A percentile compares a stretch with the other conserved stretches of the same genome.
Evolutionary conservation across 1,284 basidiomycete species (phyloP).

Genomic region (Sanghuangporus sanghuang): DNA sequence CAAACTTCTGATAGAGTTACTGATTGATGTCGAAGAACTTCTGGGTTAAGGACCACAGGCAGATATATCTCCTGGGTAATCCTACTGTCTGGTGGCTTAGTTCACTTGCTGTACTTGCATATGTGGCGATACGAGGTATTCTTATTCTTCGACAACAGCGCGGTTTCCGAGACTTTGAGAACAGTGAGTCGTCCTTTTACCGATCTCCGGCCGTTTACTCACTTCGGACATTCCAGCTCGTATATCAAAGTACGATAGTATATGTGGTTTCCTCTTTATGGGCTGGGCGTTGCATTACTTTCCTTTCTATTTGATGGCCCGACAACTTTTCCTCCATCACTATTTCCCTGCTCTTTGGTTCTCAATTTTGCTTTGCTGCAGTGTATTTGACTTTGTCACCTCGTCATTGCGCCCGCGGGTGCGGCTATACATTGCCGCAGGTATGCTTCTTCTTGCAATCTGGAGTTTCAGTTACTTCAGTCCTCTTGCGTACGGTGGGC

Average conservation of each 20-base stretch:
- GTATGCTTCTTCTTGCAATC: constrained; percentile 68
- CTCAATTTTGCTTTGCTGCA: constrained; percentile 76
- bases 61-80: constrained; percentile 95
- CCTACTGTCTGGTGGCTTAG: constrained; percentile 90
- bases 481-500: constrained; percentile 79
- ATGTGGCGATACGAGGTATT: constrained; percentile 66
- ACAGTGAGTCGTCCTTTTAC: constrained; percentile 52
- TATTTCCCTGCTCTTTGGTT: constrained; percentile 97
- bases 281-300: constrained; percentile 94
- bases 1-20: constrained; percentile 1
- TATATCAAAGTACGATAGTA: constrained; percentile 86
- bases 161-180: constrained; percentile 87
- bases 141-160: constrained; percentile 87
- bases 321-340: constrained; percentile 96
- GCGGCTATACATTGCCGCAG: constrained; percentile 74
- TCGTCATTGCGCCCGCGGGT: constrained; percentile 71
- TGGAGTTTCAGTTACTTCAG: constrained; percentile 80
- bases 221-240: constrained; percentile 49
- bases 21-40: constrained; percentile 62
- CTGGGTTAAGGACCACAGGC: constrained; percentile 95
- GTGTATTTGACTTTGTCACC: constrained; percentile 83
- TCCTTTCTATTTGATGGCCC: constrained; percentile 94
- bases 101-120: constrained; percentile 65
- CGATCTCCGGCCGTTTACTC: neutral
- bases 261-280: constrained; percentile 89